These are phyloP conservation scores for Hordeum pubiflorum DNA, from an alignment of 202 grass and related monocot species.

Conservation along the genomic window DNA sequence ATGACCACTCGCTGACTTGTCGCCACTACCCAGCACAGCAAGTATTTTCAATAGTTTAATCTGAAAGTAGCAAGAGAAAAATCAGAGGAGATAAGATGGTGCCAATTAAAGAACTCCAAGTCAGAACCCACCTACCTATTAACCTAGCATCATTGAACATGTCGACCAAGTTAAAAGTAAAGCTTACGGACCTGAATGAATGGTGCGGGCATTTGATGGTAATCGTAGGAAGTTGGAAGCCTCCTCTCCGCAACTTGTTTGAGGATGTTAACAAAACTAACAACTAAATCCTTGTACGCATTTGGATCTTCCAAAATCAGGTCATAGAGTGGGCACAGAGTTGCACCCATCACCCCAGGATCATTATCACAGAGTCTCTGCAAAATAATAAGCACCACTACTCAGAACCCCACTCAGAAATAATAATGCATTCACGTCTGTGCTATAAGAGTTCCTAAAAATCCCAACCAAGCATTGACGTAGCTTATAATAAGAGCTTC, in stretches of 20 bases:
- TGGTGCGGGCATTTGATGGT: slow-evolving; percentile 97
- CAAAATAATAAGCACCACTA: slow-evolving; percentile 8
- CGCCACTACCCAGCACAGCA: slow-evolving; percentile 79
- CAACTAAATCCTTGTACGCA: slow-evolving; percentile 86
- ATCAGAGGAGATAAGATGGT: slow-evolving; percentile 19
- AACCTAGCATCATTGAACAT: slow-evolving; percentile 6
- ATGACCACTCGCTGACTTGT: slow-evolving; percentile 88
- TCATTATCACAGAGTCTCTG: slow-evolving; percentile 95
- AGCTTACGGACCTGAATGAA: slow-evolving; percentile 76
- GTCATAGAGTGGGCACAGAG: slow-evolving; percentile 83
- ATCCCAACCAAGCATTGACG: not conserved
- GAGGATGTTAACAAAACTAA: slow-evolving; percentile 95
- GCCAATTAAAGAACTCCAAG: slow-evolving; percentile 14
- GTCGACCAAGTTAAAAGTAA: slow-evolving; percentile 17
- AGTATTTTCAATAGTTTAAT: slow-evolving; percentile 98
- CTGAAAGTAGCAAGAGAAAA: slow-evolving; percentile 41
- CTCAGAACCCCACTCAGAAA: slow-evolving; percentile 1
- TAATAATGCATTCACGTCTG: not conserved
- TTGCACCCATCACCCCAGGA: slow-evolving; percentile 96
- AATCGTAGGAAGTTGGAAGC: slow-evolving; percentile 92
- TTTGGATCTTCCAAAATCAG: slow-evolving; percentile 84
- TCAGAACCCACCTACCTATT: slow-evolving; percentile 1
- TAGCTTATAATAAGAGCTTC: not conserved
- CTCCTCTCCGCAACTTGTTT: slow-evolving; percentile 97
- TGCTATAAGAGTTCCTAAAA: not conserved